Evolutionary conservation across 73 alveolate species (phyloP).

Genomic region (Stentor coeruleus): DNA sequence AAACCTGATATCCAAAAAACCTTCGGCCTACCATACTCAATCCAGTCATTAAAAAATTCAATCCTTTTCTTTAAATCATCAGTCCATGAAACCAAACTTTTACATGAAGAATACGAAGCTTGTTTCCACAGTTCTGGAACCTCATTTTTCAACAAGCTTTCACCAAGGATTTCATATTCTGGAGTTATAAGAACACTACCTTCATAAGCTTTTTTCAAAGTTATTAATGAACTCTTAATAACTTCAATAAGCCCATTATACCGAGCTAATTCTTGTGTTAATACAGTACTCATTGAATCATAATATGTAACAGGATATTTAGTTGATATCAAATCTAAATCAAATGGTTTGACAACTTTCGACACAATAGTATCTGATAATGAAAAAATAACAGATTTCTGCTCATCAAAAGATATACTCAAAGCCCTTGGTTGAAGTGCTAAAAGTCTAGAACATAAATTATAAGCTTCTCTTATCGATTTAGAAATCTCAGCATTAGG

Average conservation of each 20-base stretch:
- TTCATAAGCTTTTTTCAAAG: constrained; percentile 73
- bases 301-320: constrained; percentile 83
- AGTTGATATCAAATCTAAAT: constrained; percentile 67
- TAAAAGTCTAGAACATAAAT: constrained; percentile 64
- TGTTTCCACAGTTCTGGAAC: constrained; percentile 89
- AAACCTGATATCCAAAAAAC: constrained; percentile 96
- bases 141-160: constrained; percentile 67
- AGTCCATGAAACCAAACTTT: constrained; percentile 80
- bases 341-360: constrained; percentile 72
- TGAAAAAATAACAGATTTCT: constrained; percentile 62
- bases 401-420: constrained; percentile 60
- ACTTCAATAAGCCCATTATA: constrained; percentile 75
- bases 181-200: constrained; percentile 87
- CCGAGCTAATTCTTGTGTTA: constrained; percentile 86
- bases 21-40: constrained; percentile 81
- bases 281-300: constrained; percentile 89
- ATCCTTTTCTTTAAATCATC: constrained; percentile 82
- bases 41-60: constrained; percentile 87
- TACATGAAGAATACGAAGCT: constrained; percentile 78
- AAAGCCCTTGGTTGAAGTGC: constrained; percentile 64
- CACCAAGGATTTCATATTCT: constrained; percentile 82
- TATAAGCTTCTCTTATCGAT: constrained; percentile 82
- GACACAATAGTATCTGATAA: constrained; percentile 71
- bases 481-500: constrained; percentile 86
- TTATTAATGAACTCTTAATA: constrained; percentile 63